Evolutionary conservation across 169 alveolate genomes (phyloP).

Genomic region (Besnoitia besnoiti): DNA sequence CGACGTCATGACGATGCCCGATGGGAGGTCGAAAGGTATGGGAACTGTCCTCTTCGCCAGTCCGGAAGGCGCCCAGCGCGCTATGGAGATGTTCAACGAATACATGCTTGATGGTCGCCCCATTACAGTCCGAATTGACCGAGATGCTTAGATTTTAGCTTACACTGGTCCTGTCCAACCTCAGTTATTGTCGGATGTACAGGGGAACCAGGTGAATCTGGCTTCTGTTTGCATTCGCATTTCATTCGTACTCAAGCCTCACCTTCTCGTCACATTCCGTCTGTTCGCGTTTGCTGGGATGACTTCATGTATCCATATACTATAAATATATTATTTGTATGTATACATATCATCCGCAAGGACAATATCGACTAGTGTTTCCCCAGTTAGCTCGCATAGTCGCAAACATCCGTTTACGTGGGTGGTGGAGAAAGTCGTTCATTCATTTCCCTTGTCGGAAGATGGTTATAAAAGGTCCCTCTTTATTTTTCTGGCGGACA

Average conservation of each 20-base stretch:
- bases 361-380: not conserved
- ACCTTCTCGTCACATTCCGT: not conserved
- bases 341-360: not conserved
- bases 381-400: not conserved
- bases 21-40: constrained; percentile 72
- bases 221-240: not conserved
- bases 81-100: constrained; percentile 57
- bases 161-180: not conserved
- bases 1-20: constrained; percentile 67
- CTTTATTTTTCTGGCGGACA: not conserved
- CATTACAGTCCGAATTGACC: constrained; percentile 71
- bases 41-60: constrained; percentile 67
- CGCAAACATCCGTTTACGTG: not conserved
- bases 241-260: not conserved
- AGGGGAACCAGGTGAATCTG: not conserved
- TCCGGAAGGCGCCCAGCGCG: constrained; percentile 69
- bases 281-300: constrained; percentile 2
- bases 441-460: constrained; percentile 11
- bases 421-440: not conserved
- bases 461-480: not conserved
- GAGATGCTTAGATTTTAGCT: constrained; percentile 18
- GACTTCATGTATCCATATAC: not conserved
- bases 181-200: not conserved
- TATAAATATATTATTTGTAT: not conserved
- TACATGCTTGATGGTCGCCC: constrained; percentile 69